phyloP scores from a whole-genome alignment of 2,329 filamentous ascomycete genomes.

The Hypoxylon rubiginosum region DNA sequence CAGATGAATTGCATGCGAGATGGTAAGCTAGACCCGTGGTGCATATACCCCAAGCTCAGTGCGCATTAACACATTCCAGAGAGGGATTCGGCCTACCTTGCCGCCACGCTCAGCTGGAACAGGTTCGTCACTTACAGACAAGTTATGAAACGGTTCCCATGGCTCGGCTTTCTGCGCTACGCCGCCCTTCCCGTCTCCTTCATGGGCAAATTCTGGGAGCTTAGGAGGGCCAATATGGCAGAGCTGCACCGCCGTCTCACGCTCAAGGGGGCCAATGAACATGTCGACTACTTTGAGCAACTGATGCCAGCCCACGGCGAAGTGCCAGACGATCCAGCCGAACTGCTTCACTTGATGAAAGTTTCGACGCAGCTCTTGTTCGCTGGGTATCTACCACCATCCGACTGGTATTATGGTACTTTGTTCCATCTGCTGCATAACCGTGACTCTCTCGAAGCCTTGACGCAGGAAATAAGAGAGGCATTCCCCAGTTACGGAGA shows the following conservation, averaged over 20 bases:
- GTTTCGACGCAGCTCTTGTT: not conserved
- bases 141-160: too few relatives aligned
- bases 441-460: not conserved
- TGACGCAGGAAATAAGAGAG: not conserved
- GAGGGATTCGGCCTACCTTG: too few relatives aligned
- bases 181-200: conserved; percentile 24
- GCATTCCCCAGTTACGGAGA: not conserved
- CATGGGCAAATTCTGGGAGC: too few relatives aligned
- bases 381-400: not conserved
- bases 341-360: not conserved
- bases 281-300: conserved; percentile 36
- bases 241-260: conserved; percentile 27
- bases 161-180: conserved; percentile 12
- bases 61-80: too few relatives aligned
- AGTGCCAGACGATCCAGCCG: conserved; percentile 17
- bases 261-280: conserved; percentile 19
- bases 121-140: too few relatives aligned
- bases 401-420: not conserved
- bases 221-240: conserved; percentile 29
- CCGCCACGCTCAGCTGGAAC: too few relatives aligned
- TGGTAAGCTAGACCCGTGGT: too few relatives aligned
- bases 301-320: conserved; percentile 29
- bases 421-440: not conserved
- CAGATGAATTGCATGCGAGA: conserved; percentile 40
- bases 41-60: too few relatives aligned